phyloP scores from a whole-genome alignment of 2,329 filamentous ascomycete genomes.

The Lithohypha guttulata region DNA sequence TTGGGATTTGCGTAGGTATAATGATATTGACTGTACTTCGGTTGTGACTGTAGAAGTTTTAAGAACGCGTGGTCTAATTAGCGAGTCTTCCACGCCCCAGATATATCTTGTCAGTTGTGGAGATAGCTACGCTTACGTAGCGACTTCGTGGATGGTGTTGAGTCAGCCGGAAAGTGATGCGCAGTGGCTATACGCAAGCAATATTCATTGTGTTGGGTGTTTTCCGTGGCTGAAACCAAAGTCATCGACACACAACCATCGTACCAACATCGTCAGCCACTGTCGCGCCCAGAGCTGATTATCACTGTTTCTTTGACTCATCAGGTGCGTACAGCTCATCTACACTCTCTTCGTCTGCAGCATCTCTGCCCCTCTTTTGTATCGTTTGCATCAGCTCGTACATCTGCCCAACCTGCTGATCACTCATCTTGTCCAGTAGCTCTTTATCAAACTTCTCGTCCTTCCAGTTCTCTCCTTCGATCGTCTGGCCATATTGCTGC shows the following conservation, averaged over 20 bases:
- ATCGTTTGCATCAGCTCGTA: constrained; percentile 91
- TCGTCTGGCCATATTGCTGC: constrained; percentile 86
- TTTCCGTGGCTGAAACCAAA: too few relatives aligned
- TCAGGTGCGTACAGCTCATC: constrained; percentile 13
- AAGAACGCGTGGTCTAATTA: too few relatives aligned
- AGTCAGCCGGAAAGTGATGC: too few relatives aligned
- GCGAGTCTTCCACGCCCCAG: too few relatives aligned
- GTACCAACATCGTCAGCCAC: background rate
- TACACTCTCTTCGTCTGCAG: constrained; percentile 34
- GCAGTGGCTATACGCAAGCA: too few relatives aligned
- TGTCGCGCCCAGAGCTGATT: constrained; percentile 7
- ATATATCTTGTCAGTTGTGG: too few relatives aligned
- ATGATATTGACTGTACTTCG: background rate
- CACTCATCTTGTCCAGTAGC: constrained; percentile 84
- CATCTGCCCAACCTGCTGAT: constrained; percentile 85
- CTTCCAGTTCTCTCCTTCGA: constrained; percentile 78
- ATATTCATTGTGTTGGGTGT: too few relatives aligned
- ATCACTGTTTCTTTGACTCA: constrained; percentile 9
- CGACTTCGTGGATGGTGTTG: too few relatives aligned
- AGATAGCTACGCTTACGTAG: too few relatives aligned
- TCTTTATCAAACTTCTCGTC: constrained; percentile 65
- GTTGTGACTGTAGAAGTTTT: background rate
- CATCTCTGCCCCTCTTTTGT: constrained; percentile 39
- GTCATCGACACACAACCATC: too few relatives aligned
- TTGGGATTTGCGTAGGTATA: too few relatives aligned